Conservation (phyloP, 2,329 filamentous ascomycete genomes). For the Huntiella moniliformis region DNA sequence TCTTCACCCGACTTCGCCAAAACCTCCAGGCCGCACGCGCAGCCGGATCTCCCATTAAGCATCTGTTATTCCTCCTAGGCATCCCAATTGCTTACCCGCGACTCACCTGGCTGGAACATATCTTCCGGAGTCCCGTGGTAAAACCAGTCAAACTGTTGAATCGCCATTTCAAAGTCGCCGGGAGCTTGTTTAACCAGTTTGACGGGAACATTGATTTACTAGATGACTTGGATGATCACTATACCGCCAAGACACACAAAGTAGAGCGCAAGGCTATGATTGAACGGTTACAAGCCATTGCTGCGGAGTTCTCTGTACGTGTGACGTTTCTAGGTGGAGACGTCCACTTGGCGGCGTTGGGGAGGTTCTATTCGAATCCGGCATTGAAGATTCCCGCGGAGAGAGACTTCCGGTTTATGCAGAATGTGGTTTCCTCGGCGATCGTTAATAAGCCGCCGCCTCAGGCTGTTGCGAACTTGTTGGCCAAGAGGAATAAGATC, state of each 20-base stretch:
- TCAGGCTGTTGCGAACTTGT: slow-evolving; percentile 68
- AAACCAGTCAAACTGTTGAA: slow-evolving; percentile 79
- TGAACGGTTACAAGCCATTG: slow-evolving; percentile 63
- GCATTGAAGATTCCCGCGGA: slow-evolving; percentile 58
- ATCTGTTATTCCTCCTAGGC: slow-evolving; percentile 71
- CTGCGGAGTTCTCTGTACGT: slow-evolving; percentile 70
- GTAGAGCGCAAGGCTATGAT: slow-evolving; percentile 64
- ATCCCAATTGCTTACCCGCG: slow-evolving; percentile 81
- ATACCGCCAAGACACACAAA: slow-evolving; percentile 84
- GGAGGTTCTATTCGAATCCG: slow-evolving; percentile 86
- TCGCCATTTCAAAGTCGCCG: slow-evolving; percentile 71
- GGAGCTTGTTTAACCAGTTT: slow-evolving; percentile 80
- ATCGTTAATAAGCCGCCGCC: slow-evolving; percentile 93
- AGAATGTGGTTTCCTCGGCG: slow-evolving; percentile 80
- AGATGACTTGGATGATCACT: slow-evolving; percentile 89
- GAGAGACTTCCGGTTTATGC: slow-evolving; percentile 83
- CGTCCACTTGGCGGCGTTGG: slow-evolving; percentile 79
- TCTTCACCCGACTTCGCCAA: slow-evolving; percentile 56
- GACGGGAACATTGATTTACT: slow-evolving; percentile 85
- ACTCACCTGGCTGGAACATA: slow-evolving; percentile 90
- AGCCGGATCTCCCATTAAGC: slow-evolving; percentile 61
- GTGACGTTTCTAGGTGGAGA: slow-evolving; percentile 88
- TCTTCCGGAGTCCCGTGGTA: slow-evolving; percentile 70
- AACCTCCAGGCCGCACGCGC: slow-evolving; percentile 52
- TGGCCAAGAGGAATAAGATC: slow-evolving; percentile 76